Base-by-base conservation (phyloP, 2,329 filamentous ascomycete species). In the Phyllosticta capitalensis region DNA sequence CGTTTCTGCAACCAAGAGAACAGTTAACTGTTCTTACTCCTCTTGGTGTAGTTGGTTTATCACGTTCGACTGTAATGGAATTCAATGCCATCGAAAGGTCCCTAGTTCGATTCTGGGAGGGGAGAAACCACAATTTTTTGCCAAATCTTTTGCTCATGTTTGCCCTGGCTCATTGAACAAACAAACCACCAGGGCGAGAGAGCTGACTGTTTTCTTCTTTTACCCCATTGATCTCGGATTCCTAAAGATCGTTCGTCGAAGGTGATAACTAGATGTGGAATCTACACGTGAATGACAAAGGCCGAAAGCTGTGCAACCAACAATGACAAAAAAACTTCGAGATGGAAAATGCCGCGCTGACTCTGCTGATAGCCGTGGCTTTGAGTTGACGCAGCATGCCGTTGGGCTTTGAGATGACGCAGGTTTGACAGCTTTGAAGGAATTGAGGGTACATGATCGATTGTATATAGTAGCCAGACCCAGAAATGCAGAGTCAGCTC, bases 61-160 rank as follows among this genome's bases (percentile, higher is more conserved):
- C 38, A 52, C 50, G 50, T 52, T 52, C 50, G 50, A 52, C 50
- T 52, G 50, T 52, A 52, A 52, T 22, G 50, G 50, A 52, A 24
- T 52, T 22, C 49, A 52, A 52, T 52, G 50, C 50, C 50, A 52
- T 52, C 50, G 50, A 52, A 52, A 52, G 50, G 50, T 52, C 50
- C 50, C 50, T 52, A 52, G 50, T 52, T 52, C 50, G 50, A 52
- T 52, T 52, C 50, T 52, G 50, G 50, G 50, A 52, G 50, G 20
- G 50, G 50, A 52, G 50, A 52, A 19, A 45, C 2, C 50, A 22
- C 10, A 20, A 17, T 52, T 52, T 52, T 52, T 52, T 52, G 50
- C 50, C 14, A 20, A 20, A 20, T 22, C 22, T 51, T 51, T n/a
- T 2, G 38, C 14, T 45, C 38, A 17, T 4, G 14, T 12, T 17